Evolutionary conservation across 129 eudicot species (phyloP), one percentile per base, ranked within the genome.

Genomic region (Smallanthus sonchifolius): DNA sequence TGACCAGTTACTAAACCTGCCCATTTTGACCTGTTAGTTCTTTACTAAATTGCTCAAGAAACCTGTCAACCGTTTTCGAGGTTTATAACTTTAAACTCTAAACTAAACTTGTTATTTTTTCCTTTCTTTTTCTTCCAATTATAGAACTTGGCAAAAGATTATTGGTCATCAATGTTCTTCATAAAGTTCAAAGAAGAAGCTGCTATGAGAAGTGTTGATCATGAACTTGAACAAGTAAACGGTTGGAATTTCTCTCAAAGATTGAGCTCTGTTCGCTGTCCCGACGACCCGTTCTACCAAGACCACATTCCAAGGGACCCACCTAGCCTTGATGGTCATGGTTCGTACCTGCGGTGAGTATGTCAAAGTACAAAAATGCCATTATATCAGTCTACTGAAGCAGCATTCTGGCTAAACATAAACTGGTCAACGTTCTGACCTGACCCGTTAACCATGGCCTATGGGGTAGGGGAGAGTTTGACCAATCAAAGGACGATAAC

Each of bases 271-370:
- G 92, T 91, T 35, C 96, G 81, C 43, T 87, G 92, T 70, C 82
- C 85, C 0, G 97, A 91, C 49, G 91, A 91, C 64, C 97, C 97
- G 69, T 91, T 91, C 81, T 92, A 87, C 84, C 96, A 88, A 66
- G 87, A 91, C 28, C 87, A 86, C 40, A 77, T 70, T 37, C 16
- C 84, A 60, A 82, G 71, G 62, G 81, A 77, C 48, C 67, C 67
- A 4, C 24, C 84, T 48, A 67, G 34, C 69, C 70, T 16, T 36
- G 59, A 48, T 74, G 45, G 38, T 28, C 67, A 69, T 63, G 83
- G 72, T 69, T 56, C 68, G 11, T 52, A 83, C 73, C 67, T 47
- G 14, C 52, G 28, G 37, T 55, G 56, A 60, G 15, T 30, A 69
- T 11, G 6, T 37, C 44, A 38, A 77, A 77, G 15, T 69, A 37